Base-by-base conservation (phyloP, 164 flowering plant species). In the Umbellularia californica region DNA sequence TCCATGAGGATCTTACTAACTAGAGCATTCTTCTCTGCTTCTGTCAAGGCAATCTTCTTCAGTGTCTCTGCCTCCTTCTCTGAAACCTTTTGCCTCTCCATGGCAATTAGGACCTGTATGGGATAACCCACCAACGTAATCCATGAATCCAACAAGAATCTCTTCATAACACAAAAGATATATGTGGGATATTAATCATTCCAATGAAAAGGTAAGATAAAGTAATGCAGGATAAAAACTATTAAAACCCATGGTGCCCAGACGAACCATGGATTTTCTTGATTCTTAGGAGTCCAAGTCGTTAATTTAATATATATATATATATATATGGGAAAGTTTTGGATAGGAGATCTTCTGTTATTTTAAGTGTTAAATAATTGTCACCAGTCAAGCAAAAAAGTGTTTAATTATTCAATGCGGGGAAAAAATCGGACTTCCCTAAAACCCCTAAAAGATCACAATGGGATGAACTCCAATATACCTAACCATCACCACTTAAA, bases 21-120 rank as follows among this genome's bases (percentile, higher is more conserved):
- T 72, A 83, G 82, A 25, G 97, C 88, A 82, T 90, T 84, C 84
- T 92, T 93, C 85, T 93, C 94, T 24, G 98, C 98, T 79, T 92
- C 99, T 76, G 92, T 88, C 72, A 95, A 87, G 60, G 99, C 99
- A 77, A 95, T 89, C 84, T 92, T 95, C 85, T 92, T 93, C 70
- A 78, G 80, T 58, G 97, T 92, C 83, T 95, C 99, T 6, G 97
- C 94, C 82, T 95, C 99, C 77, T 92, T 95, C 85, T 95, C 99
- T 52, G 86, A 86, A 2, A 95, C 98, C 77, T 79, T 88, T 76
- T 95, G 99, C 76, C 75, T 90, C 91, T 95, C 98, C 19, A 93
- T 65, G 58, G 96, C 88, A 82, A 95, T 93, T 74, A 95, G 80
- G 51, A 90, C 99, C 99, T 93, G 76, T 47, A 71, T 33, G 62